Base-by-base conservation (phyloP, 306 rosid genomes). In the Cucumis sativus region DNA sequence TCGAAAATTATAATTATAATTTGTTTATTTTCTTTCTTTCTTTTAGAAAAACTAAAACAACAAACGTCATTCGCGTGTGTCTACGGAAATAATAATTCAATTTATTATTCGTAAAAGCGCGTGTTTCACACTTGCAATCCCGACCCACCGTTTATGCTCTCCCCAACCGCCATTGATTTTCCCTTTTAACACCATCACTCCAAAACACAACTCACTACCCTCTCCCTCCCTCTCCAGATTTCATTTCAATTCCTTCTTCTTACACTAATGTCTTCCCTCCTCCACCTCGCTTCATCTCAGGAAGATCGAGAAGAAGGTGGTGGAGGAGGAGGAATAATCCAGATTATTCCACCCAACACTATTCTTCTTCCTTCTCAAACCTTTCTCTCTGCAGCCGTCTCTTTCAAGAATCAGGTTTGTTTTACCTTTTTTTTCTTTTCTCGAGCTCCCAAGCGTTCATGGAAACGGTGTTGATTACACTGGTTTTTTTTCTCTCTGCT, bases 401-500 rank as follows among this genome's bases (percentile, higher is more conserved):
- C 96, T 55, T 92, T 93, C 60, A 91, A 93, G 82, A 92, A 91
- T 37, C 88, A 88, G 91, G 98, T 47, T 47, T 12, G 0, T 3
- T 4, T 47, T 47, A 1, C 17, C 4, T 47, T 4, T 47, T 11
- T 12, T 47, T 2, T 5, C 0, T 47, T 47, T 47, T 47, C 10
- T 47, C 52, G 51, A 45, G 51, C 51, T 2, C 1, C 1, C 30
- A 0, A 3, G 30, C 30, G 30, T 47, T 47, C 4, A 5, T 12
- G 15, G 15, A 47, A 47, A 47, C 39, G 25, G 20, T 56, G 7
- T 47, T 2, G 52, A 47, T 47, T 47, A 41, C 3, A 41, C 11
- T 15, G 3, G 4, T 30, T 30, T 2, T 37, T 66, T 54, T 23
- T 3, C 30, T 30, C 3, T 51, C 40, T 18, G 61, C 0, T 23